These are phyloP conservation scores for Naegleria lovaniensis DNA, from an alignment of 208 protist species.

Conservation along the genomic window DNA sequence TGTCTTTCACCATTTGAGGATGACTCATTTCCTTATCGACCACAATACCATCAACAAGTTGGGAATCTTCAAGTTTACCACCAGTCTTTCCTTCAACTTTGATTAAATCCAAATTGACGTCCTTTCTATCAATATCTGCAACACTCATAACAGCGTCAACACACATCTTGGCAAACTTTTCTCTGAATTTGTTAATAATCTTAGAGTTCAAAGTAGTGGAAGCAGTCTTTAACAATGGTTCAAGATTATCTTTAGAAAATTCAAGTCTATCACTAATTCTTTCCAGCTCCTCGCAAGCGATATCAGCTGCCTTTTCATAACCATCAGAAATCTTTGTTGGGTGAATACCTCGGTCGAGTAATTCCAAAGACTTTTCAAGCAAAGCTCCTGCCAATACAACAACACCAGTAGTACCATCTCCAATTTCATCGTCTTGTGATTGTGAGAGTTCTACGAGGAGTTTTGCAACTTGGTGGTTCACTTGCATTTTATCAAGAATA, in stretches of 20 bases:
- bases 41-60: constrained; percentile 95
- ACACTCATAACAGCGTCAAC: constrained; percentile 97
- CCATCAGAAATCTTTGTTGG: constrained; percentile 96
- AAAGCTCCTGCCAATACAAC: constrained; percentile 98
- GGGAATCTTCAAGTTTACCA: constrained; percentile 93
- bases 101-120: constrained; percentile 99
- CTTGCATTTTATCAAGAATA: constrained; percentile 95
- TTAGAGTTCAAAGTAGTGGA: constrained; percentile 98
- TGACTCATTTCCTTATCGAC: constrained; percentile 98
- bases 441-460: constrained; percentile 99
- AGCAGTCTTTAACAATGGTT: constrained; percentile 88
- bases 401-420: constrained; percentile 99
- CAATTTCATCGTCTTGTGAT: constrained; percentile 99
- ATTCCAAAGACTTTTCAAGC: constrained; percentile 87
- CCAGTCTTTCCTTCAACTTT: constrained; percentile 96
- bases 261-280: constrained; percentile 72
- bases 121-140: constrained; percentile 94
- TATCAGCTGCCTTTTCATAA: constrained; percentile 92
- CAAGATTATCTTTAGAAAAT: constrained; percentile 62
- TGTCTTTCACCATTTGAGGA: constrained; percentile 86
- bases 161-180: constrained; percentile 95
- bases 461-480: constrained; percentile 98
- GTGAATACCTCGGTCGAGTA: constrained; percentile 97
- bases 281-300: constrained; percentile 85
- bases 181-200: constrained; percentile 92